phyloP scores from a whole-genome alignment of 345 rosid genomes.

The Zanthoxylum bungeanum region DNA sequence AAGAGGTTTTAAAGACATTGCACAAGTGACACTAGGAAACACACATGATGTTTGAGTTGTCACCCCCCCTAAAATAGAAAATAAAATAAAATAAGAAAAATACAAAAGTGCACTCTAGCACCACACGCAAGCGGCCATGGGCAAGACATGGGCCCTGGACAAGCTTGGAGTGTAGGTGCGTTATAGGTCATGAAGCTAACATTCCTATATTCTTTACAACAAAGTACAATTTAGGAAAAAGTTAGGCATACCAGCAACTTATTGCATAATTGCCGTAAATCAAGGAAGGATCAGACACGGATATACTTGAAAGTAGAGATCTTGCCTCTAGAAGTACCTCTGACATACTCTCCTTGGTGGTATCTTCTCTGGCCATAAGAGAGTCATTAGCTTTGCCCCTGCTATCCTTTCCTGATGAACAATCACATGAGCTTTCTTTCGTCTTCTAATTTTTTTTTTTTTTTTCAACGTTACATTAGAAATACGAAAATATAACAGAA shows the following conservation, averaged over 20 bases:
- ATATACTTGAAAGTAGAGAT: slow-evolving; percentile 47
- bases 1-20: too few relatives aligned
- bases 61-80: too few relatives aligned
- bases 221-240: slow-evolving; percentile 19
- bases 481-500: neutral
- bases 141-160: too few relatives aligned
- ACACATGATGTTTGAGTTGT: too few relatives aligned
- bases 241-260: slow-evolving; percentile 61
- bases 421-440: neutral
- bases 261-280: slow-evolving; percentile 51
- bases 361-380: slow-evolving; percentile 84
- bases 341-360: slow-evolving; percentile 58
- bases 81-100: too few relatives aligned
- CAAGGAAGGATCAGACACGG: slow-evolving; percentile 55
- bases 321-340: slow-evolving; percentile 70
- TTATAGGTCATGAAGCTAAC: neutral
- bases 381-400: slow-evolving; percentile 81
- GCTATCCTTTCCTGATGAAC: slow-evolving; percentile 72
- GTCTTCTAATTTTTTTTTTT: neutral
- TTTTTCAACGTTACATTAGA: too few relatives aligned
- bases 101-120: too few relatives aligned
- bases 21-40: too few relatives aligned
- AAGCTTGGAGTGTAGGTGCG: too few relatives aligned
- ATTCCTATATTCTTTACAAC: neutral
- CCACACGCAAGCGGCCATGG: too few relatives aligned